Evolutionary conservation across 164 flowering plant species (phyloP).

Genomic region (Echeveria elegans): DNA sequence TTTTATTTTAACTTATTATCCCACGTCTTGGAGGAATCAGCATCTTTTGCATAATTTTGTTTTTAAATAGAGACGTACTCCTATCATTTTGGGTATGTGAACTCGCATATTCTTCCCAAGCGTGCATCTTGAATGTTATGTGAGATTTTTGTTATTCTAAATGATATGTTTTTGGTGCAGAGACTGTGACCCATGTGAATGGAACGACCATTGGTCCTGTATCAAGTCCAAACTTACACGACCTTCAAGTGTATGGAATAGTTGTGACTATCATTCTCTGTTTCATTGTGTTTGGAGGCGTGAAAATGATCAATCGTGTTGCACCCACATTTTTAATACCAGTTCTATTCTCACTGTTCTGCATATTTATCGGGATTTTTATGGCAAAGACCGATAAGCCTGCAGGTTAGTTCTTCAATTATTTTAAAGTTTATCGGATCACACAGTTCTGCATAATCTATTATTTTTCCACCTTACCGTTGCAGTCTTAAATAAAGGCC

Average conservation of each 20-base stretch:
- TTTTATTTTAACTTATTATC: background rate
- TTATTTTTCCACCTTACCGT: background rate
- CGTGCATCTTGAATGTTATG: background rate
- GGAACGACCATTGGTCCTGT: conserved; percentile 52
- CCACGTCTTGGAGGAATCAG: background rate
- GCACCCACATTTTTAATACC: conserved; percentile 97
- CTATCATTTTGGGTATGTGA: background rate
- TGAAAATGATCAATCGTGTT: conserved; percentile 92
- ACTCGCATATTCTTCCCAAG: background rate
- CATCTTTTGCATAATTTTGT: background rate
- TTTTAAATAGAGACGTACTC: too few relatives aligned
- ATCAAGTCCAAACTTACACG: conserved; percentile 71
- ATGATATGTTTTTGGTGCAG: conserved; percentile 32
- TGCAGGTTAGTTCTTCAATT: conserved; percentile 29
- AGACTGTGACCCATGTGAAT: conserved; percentile 63
- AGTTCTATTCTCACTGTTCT: conserved; percentile 72
- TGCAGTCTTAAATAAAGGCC: background rate
- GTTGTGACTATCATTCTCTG: conserved; percentile 83
- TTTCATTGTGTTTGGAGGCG: conserved; percentile 98
- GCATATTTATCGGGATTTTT: conserved; percentile 77
- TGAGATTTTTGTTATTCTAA: conserved; percentile 3
- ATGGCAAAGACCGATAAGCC: conserved; percentile 54
- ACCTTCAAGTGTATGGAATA: conserved; percentile 91
- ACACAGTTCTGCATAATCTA: background rate
- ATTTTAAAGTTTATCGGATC: background rate